Percentiles rank a stretch among this genome's conserved stretches.
Evolutionary conservation across 805 yeast species (phyloP).

Genomic region (Wickerhamiella cacticola): DNA sequence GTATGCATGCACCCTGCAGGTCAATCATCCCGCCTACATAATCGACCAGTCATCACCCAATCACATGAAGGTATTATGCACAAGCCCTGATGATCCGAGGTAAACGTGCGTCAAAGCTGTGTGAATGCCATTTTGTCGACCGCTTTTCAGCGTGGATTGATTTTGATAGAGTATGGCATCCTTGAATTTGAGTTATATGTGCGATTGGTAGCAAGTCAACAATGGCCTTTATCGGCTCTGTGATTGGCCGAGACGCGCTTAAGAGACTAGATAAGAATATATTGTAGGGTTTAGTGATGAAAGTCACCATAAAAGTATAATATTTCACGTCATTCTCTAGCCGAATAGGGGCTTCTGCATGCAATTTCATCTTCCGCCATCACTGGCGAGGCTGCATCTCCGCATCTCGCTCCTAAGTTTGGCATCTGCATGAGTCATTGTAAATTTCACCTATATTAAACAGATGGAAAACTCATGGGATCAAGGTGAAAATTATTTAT

Average conservation of each 20-base stretch:
- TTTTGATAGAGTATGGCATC: neutral
- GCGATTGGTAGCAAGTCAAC: neutral
- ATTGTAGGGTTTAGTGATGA: neutral
- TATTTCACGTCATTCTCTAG: no score
- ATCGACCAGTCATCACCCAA: slow-evolving; percentile 8
- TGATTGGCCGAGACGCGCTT: neutral
- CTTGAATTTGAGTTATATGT: neutral
- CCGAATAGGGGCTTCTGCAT: no score
- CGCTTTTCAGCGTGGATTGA: neutral
- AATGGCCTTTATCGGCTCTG: neutral
- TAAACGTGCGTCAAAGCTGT: neutral
- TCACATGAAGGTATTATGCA: slow-evolving; percentile 4
- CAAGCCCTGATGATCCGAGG: neutral
- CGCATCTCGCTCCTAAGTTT: neutral
- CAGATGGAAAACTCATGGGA: no score
- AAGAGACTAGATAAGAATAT: neutral
- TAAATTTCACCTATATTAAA: no score
- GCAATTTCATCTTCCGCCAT: no score
- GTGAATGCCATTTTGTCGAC: neutral
- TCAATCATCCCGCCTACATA: slow-evolving; percentile 6
- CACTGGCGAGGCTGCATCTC: neutral
- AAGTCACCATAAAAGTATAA: no score
- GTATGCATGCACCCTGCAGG: slow-evolving; percentile 8
- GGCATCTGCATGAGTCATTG: neutral
- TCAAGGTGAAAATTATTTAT: no score